Conservation (phyloP, 2,329 filamentous ascomycete genomes). For the Colletotrichum chlorophyti region DNA sequence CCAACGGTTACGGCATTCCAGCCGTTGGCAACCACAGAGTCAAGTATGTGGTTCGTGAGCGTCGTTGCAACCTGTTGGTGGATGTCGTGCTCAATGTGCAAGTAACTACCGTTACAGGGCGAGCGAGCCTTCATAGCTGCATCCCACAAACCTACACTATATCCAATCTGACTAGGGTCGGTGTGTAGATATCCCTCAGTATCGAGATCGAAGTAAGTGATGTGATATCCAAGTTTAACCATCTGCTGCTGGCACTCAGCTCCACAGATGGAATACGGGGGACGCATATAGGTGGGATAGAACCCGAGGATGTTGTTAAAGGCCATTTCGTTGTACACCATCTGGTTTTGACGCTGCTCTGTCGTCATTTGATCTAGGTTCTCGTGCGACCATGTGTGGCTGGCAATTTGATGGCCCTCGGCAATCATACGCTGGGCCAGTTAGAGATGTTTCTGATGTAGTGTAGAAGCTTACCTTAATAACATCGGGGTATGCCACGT, state of each 20-base stretch:
- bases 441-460: background rate
- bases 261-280: constrained; percentile 21
- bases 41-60: constrained; percentile 43
- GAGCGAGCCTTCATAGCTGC: constrained; percentile 36
- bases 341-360: constrained; percentile 43
- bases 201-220: constrained; percentile 33
- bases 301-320: constrained; percentile 49
- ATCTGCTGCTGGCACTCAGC: constrained; percentile 30
- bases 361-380: constrained; percentile 44
- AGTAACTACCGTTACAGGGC: constrained; percentile 33
- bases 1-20: constrained; percentile 49
- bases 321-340: constrained; percentile 53
- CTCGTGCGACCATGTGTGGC: constrained; percentile 54
- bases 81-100: constrained; percentile 48
- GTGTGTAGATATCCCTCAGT: constrained; percentile 35
- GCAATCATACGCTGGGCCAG: constrained; percentile 45
- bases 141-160: constrained; percentile 42
- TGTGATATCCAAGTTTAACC: constrained; percentile 16
- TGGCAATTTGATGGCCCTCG: constrained; percentile 54
- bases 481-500: constrained; percentile 37
- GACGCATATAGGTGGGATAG: constrained; percentile 54
- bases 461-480: constrained; percentile 33
- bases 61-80: constrained; percentile 49
- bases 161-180: constrained; percentile 33
- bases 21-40: constrained; percentile 33